phyloP scores from a whole-genome alignment of 208 protist genomes.

The Wallacemonas sp. region DNA sequence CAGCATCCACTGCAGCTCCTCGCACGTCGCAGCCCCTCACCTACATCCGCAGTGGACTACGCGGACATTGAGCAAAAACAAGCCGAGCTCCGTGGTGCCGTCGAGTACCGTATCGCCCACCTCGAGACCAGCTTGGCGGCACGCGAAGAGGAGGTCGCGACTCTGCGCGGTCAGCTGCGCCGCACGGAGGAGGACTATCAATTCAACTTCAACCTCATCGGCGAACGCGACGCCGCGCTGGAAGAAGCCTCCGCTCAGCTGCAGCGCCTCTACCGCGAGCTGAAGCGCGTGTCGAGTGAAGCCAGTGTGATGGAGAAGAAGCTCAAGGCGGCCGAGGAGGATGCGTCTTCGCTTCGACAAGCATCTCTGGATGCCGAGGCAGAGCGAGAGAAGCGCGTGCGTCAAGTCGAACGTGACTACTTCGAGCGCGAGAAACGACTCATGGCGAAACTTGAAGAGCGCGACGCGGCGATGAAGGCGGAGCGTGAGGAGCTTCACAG shows the following conservation, averaged over 20 bases:
- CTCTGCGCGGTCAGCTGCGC: conserved; percentile 52
- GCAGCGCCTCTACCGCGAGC: conserved; percentile 74
- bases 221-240: conserved; percentile 81
- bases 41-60: conserved; percentile 49
- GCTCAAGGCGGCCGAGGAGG: conserved; percentile 40
- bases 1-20: background rate
- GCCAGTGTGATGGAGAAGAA: conserved; percentile 31
- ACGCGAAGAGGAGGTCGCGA: conserved; percentile 68
- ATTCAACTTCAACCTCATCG: conserved; percentile 90
- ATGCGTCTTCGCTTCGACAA: conserved; percentile 39
- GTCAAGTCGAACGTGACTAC: conserved; percentile 45
- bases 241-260: conserved; percentile 78
- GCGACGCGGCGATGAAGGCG: conserved; percentile 52
- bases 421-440: conserved; percentile 58
- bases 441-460: conserved; percentile 28
- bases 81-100: conserved; percentile 72
- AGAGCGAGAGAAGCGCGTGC: conserved; percentile 44
- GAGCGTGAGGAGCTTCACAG: conserved; percentile 65
- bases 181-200: conserved; percentile 89
- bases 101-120: conserved; percentile 68
- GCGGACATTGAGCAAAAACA: conserved; percentile 85
- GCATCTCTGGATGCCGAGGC: conserved; percentile 61
- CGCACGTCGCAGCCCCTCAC: conserved; percentile 11
- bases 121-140: conserved; percentile 59
- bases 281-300: conserved; percentile 58